Base-by-base conservation (phyloP, 1,284 basidiomycete species). In the Sporisorium iseilematis-ciliati region DNA sequence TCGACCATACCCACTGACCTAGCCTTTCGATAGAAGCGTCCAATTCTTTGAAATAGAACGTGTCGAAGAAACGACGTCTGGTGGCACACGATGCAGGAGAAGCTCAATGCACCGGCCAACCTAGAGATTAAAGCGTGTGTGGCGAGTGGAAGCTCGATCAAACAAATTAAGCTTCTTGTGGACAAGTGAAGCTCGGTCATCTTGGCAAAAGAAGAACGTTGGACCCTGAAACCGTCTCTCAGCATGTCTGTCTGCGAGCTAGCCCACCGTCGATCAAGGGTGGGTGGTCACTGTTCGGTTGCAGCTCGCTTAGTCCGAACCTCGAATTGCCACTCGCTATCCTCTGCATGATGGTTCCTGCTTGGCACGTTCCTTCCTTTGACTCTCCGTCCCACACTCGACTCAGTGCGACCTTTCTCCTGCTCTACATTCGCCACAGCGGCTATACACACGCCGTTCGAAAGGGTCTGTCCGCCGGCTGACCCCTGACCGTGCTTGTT, bases 331-430 rank as follows among this genome's bases (percentile, higher is more conserved):
- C 40, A 42, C 52, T 51, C 10, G 31, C 20, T 31, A 51, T 33
- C 31, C 31, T 6, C 31, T 11, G 31, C n/a, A 20, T 23, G 16
- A 12, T 25, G 25, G 57, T 66, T 40, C 64, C 64, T 60, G 53
- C 57, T 60, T 61, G 33, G 58, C 65, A 61, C 65, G 65, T 61
- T 48, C 50, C 10, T 29, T 18, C 20, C 2, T 23, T 41, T 31
- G 54, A 48, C 49, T 50, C 12, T 61, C 29, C 41, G 42, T 40
- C n/a, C 11, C 7, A 21, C 23, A 1, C 43, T 45, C 25, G 21
- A 16, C 20, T 21, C 42, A 43, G 10, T 43, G 14, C 16, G 12
- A 12, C 43, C 45, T 46, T 29, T 11, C 45, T 46, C 0, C 7
- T 3, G 18, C 45, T 25, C 45, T 46, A 18, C 26, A n/a, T 31